These are phyloP conservation scores for Fonsecaea monophora DNA, from an alignment of 2,329 filamentous ascomycete genomes.

Conservation along the genomic window DNA sequence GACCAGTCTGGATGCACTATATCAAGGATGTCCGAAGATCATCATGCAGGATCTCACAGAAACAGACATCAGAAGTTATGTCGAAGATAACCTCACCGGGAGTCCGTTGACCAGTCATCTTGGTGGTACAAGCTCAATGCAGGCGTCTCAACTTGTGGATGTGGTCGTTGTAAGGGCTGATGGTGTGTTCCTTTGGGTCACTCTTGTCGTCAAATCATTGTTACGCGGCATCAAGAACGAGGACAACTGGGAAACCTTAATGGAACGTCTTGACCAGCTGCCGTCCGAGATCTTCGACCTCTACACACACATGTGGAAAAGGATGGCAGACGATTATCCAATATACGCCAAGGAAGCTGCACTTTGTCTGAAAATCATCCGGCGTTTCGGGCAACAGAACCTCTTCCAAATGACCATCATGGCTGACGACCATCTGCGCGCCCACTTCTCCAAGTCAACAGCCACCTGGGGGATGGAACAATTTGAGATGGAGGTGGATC, in stretches of 20 bases:
- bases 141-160: background rate
- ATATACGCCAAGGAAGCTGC: slow-evolving; percentile 17
- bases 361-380: background rate
- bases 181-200: slow-evolving; percentile 21
- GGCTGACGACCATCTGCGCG: slow-evolving; percentile 7
- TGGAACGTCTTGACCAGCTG: slow-evolving; percentile 1
- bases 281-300: slow-evolving; percentile 10
- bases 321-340: slow-evolving; percentile 9
- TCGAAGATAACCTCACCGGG: slow-evolving; percentile 6
- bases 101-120: background rate
- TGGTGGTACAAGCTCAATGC: background rate
- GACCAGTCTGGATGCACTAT: background rate
- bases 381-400: background rate
- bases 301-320: slow-evolving; percentile 16
- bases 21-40: background rate
- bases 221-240: slow-evolving; percentile 9
- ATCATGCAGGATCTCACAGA: slow-evolving; percentile 10
- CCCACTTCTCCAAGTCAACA: background rate
- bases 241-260: background rate
- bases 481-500: background rate
- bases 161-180: slow-evolving; percentile 4
- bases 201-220: slow-evolving; percentile 5
- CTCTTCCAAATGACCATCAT: slow-evolving; percentile 1
- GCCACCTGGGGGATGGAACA: background rate
- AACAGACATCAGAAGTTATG: background rate